Base-by-base conservation (phyloP, 2,329 filamentous ascomycete genomes). In the Parafenestella ontariensis region DNA sequence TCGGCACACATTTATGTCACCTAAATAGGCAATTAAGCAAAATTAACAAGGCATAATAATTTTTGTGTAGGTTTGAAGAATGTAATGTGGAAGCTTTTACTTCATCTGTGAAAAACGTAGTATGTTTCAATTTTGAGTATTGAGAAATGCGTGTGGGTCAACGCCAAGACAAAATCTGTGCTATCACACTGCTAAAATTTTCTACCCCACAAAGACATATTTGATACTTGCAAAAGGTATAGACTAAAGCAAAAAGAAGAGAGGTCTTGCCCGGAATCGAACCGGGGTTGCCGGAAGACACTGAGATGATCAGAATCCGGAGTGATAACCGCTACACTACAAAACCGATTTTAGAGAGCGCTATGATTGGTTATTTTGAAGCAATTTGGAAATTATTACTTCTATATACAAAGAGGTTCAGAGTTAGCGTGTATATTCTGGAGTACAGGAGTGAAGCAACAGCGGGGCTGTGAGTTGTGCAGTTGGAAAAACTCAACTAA, bases 261-360 rank as follows among this genome's bases (percentile, higher is more conserved):
- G 15, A 50, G 47, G 47, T 50, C 47, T 50, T 50, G 47, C 47
- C 47, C 39, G 39, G 39, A 50, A 26, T 50, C 47, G 47, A 50
- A 50, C 47, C 39, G 39, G 47, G 47, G 47, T 50, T 37, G 23
- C 47, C 39, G 33, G 47, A 50, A 50, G 17, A 15, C 31, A 33
- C 47, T 43, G 47, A 50, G n/a, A 11, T 4, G 10, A 34, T 50
- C 47, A 50, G 47, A 50, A 50, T 50, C 47, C 33, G 47, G 29
- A 50, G 47, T 50, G 47, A 50, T 50, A 37, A 50, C 46, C 45
- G 33, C 45, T 49, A 50, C 47, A 50, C 47, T 50, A 50, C 47
- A 50, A 50, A 50, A 50, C 47, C 47, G 31, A 17, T 5, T 33
- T 26, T 6, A 43, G 24, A 21, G 34, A 5, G 24, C 24, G 39